Percentiles rank a stretch among this genome's conserved stretches.
phyloP scores from a whole-genome alignment of 2,329 filamentous ascomycete species.

The Mycosphaerelloides madeirae region DNA sequence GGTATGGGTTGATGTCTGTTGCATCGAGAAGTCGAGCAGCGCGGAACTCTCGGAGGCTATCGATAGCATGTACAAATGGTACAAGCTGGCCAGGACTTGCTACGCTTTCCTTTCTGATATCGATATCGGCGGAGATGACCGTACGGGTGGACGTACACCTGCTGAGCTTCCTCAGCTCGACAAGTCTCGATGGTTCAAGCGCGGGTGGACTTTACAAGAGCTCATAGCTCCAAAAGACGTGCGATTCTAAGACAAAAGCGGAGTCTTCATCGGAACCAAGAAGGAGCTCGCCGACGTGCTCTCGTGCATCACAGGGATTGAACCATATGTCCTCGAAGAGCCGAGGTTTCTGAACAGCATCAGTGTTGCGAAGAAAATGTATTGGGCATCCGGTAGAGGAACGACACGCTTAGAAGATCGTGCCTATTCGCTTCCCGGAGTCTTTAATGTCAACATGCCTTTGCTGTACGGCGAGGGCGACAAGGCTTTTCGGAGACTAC shows the following conservation, averaged over 20 bases:
- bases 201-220: background rate
- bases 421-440: constrained; percentile 2
- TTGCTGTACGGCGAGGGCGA: constrained; percentile 1
- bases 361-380: constrained; percentile 1
- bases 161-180: background rate
- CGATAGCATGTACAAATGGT: constrained; percentile 24
- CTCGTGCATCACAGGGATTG: background rate
- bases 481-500: background rate
- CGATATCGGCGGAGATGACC: background rate
- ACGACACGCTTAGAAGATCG: background rate
- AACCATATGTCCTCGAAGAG: background rate
- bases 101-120: constrained; percentile 17
- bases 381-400: background rate
- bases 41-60: constrained; percentile 20
- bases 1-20: constrained; percentile 23
- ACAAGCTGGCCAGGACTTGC: constrained; percentile 14
- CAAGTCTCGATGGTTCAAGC: background rate
- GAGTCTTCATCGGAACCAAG: background rate
- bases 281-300: background rate
- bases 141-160: background rate
- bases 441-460: constrained; percentile 1
- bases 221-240: background rate
- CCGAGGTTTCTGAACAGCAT: background rate
- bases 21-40: constrained; percentile 20
- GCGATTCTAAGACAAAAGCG: background rate